Evolutionary conservation across 2,329 filamentous ascomycete genomes (phyloP).

Genomic region (Trichophyton benhamiae): DNA sequence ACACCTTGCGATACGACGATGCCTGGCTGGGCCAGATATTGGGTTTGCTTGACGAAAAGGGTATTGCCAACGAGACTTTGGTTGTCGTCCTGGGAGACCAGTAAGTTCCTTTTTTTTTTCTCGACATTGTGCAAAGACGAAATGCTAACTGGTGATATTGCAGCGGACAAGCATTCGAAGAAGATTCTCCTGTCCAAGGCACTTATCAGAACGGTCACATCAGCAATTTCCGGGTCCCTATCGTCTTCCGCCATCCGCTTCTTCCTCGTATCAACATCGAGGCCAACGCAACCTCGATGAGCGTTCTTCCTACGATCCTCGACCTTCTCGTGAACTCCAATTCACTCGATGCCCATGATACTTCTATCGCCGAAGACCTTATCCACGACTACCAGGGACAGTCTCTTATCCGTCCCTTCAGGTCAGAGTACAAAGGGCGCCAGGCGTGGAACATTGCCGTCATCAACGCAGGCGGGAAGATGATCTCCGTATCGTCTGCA

Average conservation of each 20-base stretch:
- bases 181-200: slow-evolving; percentile 28
- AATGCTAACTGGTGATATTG: background rate
- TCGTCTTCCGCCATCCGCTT: slow-evolving; percentile 34
- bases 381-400: slow-evolving; percentile 37
- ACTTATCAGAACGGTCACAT: slow-evolving; percentile 36
- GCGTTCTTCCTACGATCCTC: slow-evolving; percentile 36
- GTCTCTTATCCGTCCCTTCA: slow-evolving; percentile 34
- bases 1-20: slow-evolving; percentile 31
- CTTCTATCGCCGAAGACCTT: slow-evolving; percentile 27
- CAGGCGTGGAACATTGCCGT: slow-evolving; percentile 24
- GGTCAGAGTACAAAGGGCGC: slow-evolving; percentile 23
- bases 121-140: background rate
- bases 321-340: slow-evolving; percentile 33
- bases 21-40: slow-evolving; percentile 30
- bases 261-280: slow-evolving; percentile 32
- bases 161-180: slow-evolving; percentile 32
- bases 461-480: slow-evolving; percentile 23
- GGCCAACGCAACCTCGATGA: slow-evolving; percentile 31
- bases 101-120: slow-evolving; percentile 13
- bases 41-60: slow-evolving; percentile 32
- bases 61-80: slow-evolving; percentile 35
- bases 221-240: slow-evolving; percentile 33
- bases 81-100: slow-evolving; percentile 38
- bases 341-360: slow-evolving; percentile 26
- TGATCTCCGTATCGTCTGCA: slow-evolving; percentile 61